Conservation (phyloP, 805 yeast species). For the Ogataea salicorniae region DNA sequence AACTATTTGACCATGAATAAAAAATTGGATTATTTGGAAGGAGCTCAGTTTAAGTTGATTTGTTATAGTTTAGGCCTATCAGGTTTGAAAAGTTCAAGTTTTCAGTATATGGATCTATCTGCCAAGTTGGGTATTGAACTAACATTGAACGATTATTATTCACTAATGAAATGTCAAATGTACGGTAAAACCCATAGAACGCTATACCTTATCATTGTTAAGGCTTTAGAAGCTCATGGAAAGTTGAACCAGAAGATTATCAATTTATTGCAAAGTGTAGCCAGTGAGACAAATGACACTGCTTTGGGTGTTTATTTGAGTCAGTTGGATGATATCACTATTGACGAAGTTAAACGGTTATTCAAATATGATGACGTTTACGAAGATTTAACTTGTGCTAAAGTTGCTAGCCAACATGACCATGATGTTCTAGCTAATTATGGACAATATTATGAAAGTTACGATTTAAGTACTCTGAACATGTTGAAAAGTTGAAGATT, state of each 20-base stretch:
- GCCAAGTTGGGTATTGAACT: constrained; percentile 4
- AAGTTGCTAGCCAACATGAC: no score
- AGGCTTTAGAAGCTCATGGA: constrained; percentile 7
- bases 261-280: constrained; percentile 5
- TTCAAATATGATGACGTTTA: constrained; percentile 10
- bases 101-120: constrained; percentile 9
- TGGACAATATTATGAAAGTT: not conserved
- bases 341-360: constrained; percentile 2
- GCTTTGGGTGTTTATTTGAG: constrained; percentile 8
- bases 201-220: constrained; percentile 13
- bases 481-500: no score
- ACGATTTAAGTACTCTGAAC: not conserved
- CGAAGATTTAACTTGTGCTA: no score
- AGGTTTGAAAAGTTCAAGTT: constrained; percentile 18
- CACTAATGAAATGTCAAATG: constrained; percentile 17
- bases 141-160: constrained; percentile 9
- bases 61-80: constrained; percentile 13
- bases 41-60: constrained; percentile 13
- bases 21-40: constrained; percentile 3
- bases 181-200: constrained; percentile 25
- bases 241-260: constrained; percentile 1
- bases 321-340: not conserved
- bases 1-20: not conserved
- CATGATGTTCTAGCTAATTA: not conserved
- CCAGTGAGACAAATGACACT: constrained; percentile 10